Evolutionary conservation across 768 basidiomycete species (phyloP), one percentile per base, ranked within the genome.

Genomic region (Lactarius tabidus): DNA sequence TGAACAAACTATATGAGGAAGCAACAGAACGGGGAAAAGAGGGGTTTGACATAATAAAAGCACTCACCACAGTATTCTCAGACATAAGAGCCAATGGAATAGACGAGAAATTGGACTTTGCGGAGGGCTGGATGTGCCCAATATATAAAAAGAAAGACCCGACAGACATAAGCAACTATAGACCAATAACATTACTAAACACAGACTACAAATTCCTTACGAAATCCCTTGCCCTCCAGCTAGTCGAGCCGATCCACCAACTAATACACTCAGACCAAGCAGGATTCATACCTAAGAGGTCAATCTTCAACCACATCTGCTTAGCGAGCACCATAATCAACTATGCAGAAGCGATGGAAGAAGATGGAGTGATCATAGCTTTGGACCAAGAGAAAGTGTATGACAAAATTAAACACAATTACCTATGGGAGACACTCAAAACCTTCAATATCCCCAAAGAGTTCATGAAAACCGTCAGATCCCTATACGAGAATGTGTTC

Each of bases 211-310:
- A 33, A 8, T 8, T 33, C 33, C 33, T 33, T 4, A 33, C 33
- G 33, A 33, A 33, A 33, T 4, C 33, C 33, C 33, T 33, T 8
- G 33, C 33, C 3, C 33, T 33, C 8, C 33, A 33, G 8, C 33
- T 33, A 33, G 33, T 33, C 3, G 8, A 33, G 8, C 33, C 33
- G 8, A 33, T 33, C 3, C 33, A 33, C 8, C 3, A 33, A 8
- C 33, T 33, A 7, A 9, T 66, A 2, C 60, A 62, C 31, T 1
- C 3, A 3, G 65, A 66, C 26, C 65, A 66, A 38, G 52, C 65
- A 0, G 57, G 65, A 0, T 66, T 66, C 29, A 35, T 67, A 2
- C 60, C 57, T 1, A 41, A 41, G 3, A 1, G 52, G 1, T 59
- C 31, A 6, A 67, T 67, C 17, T 55, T 56, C 28, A 9, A 63